phyloP scores from a whole-genome alignment of 176 grass and related monocot genomes.

The Pharus latifolius region DNA sequence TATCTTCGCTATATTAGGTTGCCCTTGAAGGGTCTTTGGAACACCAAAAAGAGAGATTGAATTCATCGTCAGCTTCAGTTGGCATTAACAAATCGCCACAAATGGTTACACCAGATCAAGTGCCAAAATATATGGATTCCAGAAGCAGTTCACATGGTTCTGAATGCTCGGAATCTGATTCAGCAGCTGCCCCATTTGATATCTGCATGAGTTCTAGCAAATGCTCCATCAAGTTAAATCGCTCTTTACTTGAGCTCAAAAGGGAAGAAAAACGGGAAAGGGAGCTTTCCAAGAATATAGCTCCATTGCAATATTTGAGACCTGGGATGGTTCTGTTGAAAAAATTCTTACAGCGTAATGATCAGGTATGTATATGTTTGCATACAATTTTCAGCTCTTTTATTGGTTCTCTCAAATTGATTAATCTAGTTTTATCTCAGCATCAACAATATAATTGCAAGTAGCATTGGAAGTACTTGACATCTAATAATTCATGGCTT shows the following conservation, averaged over 20 bases:
- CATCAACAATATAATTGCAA: not conserved
- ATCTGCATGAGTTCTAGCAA: constrained; percentile 16
- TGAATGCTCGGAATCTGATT: constrained; percentile 3
- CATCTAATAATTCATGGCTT: not conserved
- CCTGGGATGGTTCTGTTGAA: constrained; percentile 52
- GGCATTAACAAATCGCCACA: not conserved
- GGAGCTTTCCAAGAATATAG: not conserved
- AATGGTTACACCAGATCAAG: not conserved
- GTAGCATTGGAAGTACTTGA: not conserved
- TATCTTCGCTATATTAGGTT: not conserved
- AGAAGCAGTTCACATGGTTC: not conserved
- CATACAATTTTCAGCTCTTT: not conserved
- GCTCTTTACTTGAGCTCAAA: constrained; percentile 4
- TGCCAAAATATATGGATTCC: not conserved
- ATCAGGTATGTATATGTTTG: constrained; percentile 22
- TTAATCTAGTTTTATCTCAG: not conserved
- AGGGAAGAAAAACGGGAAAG: constrained; percentile 14
- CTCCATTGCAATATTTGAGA: constrained; percentile 11
- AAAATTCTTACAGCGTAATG: constrained; percentile 18
- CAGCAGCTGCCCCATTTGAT: constrained; percentile 23
- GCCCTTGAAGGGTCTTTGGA: not conserved
- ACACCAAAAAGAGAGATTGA: not conserved
- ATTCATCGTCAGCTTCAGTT: not conserved
- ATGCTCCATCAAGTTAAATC: not conserved
- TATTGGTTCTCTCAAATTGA: not conserved